phyloP scores from a whole-genome alignment of 2,329 filamentous ascomycete species.

The Acrodontium crateriforme region DNA sequence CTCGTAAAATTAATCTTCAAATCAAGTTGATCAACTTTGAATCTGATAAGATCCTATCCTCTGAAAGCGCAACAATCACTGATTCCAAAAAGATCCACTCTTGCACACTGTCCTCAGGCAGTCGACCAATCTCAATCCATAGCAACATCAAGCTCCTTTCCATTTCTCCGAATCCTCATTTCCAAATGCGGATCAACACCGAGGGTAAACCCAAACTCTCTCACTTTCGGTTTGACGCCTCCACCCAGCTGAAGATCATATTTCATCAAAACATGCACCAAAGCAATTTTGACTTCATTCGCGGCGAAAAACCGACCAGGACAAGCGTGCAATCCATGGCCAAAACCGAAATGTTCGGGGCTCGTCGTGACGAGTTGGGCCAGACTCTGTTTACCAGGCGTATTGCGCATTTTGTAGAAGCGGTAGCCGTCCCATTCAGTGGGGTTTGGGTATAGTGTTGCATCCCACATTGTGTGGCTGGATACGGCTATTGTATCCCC shows the following conservation, averaged over 20 bases:
- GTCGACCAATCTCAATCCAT: too few species aligned
- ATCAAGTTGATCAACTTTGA: too few species aligned
- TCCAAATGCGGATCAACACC: neutral
- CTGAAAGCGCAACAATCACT: too few species aligned
- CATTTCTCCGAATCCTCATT: too few species aligned
- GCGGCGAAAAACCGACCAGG: slow-evolving; percentile 23
- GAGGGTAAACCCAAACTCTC: neutral
- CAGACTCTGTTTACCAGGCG: slow-evolving; percentile 9
- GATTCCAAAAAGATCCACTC: too few species aligned
- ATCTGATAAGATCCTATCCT: too few species aligned
- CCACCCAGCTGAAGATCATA: slow-evolving; percentile 20
- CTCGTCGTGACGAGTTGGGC: slow-evolving; percentile 12
- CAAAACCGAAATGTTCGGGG: slow-evolving; percentile 15
- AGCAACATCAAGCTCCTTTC: too few species aligned
- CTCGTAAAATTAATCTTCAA: too few species aligned
- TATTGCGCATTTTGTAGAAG: slow-evolving; percentile 10
- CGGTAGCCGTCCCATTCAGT: slow-evolving; percentile 12
- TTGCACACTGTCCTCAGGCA: too few species aligned
- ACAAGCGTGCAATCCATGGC: slow-evolving; percentile 20
- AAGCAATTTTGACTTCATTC: slow-evolving; percentile 21
- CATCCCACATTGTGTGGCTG: slow-evolving; percentile 5
- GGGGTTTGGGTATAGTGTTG: slow-evolving; percentile 6
- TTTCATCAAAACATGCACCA: slow-evolving; percentile 20
- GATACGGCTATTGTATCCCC: slow-evolving; percentile 7
- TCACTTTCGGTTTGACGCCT: slow-evolving; percentile 1